phyloP scores from a whole-genome alignment of 805 yeast genomes.

The Candida broadrunensis region DNA sequence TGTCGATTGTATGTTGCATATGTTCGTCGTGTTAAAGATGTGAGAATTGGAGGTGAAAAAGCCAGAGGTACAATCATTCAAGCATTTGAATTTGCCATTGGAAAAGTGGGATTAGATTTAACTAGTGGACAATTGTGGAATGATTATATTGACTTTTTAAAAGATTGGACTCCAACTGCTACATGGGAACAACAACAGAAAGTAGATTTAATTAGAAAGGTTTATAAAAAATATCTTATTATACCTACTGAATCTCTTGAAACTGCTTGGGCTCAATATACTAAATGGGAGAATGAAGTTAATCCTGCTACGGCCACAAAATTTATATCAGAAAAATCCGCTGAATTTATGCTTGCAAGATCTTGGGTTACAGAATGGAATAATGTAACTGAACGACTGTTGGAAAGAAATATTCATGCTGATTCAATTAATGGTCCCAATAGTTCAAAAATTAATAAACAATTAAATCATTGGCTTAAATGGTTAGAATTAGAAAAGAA shows the following conservation, averaged over 20 bases:
- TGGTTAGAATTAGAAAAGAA: conserved; percentile 81
- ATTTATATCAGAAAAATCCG: conserved; percentile 76
- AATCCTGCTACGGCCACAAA: conserved; percentile 79
- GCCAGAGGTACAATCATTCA: conserved; percentile 70
- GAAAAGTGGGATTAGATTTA: conserved; percentile 75
- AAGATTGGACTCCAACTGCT: conserved; percentile 72
- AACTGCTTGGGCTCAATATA: conserved; percentile 75
- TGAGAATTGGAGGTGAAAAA: conserved; percentile 78
- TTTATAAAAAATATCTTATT: conserved; percentile 65
- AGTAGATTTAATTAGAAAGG: conserved; percentile 68
- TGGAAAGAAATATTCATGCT: conserved; percentile 42
- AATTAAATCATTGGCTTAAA: conserved; percentile 57
- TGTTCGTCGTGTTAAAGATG: conserved; percentile 66
- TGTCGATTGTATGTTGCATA: conserved; percentile 79
- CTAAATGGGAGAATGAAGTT: conserved; percentile 76
- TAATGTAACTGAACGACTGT: conserved; percentile 47
- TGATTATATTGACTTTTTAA: conserved; percentile 77
- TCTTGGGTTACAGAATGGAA: conserved; percentile 73
- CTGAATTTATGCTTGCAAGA: conserved; percentile 84
- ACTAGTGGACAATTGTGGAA: conserved; percentile 72
- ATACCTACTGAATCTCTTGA: conserved; percentile 79
- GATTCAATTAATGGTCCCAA: conserved; percentile 16
- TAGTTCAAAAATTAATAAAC: conserved; percentile 25
- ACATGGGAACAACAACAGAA: conserved; percentile 86
- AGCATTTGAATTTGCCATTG: conserved; percentile 81